Evolutionary conservation across 257 asterid genomes (phyloP).

Genomic region (Henckelia pumila): DNA sequence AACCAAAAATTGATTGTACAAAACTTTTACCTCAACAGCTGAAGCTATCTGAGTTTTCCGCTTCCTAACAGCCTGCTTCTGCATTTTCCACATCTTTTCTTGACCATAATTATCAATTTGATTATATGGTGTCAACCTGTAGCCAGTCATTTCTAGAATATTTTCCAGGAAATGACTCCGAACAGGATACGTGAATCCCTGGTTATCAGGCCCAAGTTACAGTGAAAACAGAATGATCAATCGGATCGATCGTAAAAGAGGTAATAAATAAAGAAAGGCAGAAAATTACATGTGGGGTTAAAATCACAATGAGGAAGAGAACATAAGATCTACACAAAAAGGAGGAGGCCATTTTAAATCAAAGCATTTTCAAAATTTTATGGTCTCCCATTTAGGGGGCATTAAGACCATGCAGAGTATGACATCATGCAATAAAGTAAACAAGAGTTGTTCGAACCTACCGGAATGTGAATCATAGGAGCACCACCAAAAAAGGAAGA

Average conservation of each 20-base stretch:
- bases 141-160: constrained; percentile 72
- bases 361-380: constrained; percentile 16
- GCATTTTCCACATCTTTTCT: constrained; percentile 95
- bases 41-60: constrained; percentile 92
- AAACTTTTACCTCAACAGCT: constrained; percentile 71
- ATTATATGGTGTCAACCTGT: constrained; percentile 68
- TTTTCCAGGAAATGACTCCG: constrained; percentile 74
- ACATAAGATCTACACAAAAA: not conserved
- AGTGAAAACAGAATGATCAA: constrained; percentile 17
- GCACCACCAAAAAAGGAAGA: constrained; percentile 85
- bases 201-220: constrained; percentile 26
- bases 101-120: constrained; percentile 95
- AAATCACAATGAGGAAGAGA: constrained; percentile 12
- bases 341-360: constrained; percentile 5
- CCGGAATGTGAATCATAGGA: constrained; percentile 84
- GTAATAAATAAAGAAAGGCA: not conserved
- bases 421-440: constrained; percentile 13
- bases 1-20: constrained; percentile 12
- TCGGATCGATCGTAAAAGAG: not conserved
- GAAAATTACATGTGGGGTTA: not conserved
- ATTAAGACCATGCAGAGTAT: constrained; percentile 10
- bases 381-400: not conserved
- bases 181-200: constrained; percentile 94
- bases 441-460: constrained; percentile 37
- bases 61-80: constrained; percentile 70